Conservation (phyloP, 352 stramenopile genomes). For the Globisporangium solare region DNA sequence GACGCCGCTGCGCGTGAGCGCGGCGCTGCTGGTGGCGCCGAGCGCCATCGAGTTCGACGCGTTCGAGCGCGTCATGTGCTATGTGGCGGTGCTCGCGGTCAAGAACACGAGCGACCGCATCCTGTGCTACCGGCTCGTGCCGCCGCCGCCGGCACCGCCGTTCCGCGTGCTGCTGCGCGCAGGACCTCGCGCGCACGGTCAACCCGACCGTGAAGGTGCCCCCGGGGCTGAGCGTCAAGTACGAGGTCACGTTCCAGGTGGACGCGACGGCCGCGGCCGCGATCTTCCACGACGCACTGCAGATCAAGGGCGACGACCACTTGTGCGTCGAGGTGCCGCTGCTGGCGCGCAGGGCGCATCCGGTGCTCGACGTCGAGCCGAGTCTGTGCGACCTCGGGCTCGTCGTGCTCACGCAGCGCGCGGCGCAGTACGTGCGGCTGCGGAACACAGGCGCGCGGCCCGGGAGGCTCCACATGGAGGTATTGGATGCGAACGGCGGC, state of each 20-base stretch:
- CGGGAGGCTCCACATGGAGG: conserved; percentile 45
- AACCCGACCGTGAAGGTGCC: conserved; percentile 69
- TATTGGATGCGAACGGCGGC: conserved; percentile 23
- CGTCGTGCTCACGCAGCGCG: conserved; percentile 56
- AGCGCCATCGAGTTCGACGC: conserved; percentile 56
- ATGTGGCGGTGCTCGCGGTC: conserved; percentile 53
- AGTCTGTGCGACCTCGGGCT: conserved; percentile 59
- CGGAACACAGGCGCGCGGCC: conserved; percentile 38
- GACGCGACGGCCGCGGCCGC: conserved; percentile 15
- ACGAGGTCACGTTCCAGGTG: conserved; percentile 61
- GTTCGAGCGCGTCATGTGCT: conserved; percentile 56
- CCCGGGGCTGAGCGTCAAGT: conserved; percentile 47
- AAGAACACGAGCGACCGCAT: conserved; percentile 64
- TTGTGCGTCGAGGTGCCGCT: conserved; percentile 58
- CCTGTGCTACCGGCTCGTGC: conserved; percentile 56
- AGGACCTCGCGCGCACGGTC: conserved; percentile 54
- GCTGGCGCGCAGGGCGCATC: conserved; percentile 44
- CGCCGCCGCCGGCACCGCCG: conserved; percentile 40
- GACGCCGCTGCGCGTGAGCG: conserved; percentile 20
- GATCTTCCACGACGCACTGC: conserved; percentile 58
- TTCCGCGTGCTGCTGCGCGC: conserved; percentile 51
- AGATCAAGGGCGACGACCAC: conserved; percentile 54
- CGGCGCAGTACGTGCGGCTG: conserved; percentile 45
- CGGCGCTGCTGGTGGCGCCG: conserved; percentile 59
- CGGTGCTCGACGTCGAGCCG: conserved; percentile 49